These are phyloP conservation scores for Saitozyma podzolica DNA, from an alignment of 768 basidiomycete species.

Conservation along the genomic window DNA sequence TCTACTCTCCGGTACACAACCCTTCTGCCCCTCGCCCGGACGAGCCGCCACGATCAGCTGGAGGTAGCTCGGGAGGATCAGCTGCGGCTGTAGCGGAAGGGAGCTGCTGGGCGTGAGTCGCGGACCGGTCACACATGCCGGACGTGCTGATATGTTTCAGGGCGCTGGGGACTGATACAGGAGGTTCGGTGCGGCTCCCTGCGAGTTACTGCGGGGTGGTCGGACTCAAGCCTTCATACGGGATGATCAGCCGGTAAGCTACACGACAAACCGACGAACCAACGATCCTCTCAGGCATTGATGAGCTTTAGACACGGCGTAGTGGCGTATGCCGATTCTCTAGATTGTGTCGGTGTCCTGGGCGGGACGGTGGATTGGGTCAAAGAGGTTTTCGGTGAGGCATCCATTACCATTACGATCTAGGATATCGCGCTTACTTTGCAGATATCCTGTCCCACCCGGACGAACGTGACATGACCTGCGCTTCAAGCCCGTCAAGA, in stretches of 20 bases:
- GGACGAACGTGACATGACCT: conserved; percentile 75
- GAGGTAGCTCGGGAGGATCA: conserved; percentile 92
- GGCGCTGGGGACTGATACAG: conserved; percentile 90
- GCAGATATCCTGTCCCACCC: conserved; percentile 59
- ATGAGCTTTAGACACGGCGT: conserved; percentile 70
- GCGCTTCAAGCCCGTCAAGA: conserved; percentile 56
- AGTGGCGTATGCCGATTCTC: conserved; percentile 87
- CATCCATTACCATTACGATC: neutral
- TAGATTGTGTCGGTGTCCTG: conserved; percentile 90
- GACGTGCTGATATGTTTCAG: conserved; percentile 55
- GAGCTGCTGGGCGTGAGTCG: conserved; percentile 75
- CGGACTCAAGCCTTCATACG: conserved; percentile 93
- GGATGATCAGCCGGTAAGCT: conserved; percentile 75
- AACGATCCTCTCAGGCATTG: neutral
- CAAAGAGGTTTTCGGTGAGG: conserved; percentile 66
- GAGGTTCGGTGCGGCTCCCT: conserved; percentile 88
- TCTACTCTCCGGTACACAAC: conserved; percentile 77
- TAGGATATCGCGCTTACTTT: neutral
- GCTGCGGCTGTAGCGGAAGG: conserved; percentile 87
- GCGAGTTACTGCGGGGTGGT: conserved; percentile 91
- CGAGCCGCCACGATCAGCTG: conserved; percentile 65
- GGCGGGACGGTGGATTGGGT: conserved; percentile 60
- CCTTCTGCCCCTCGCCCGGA: conserved; percentile 57
- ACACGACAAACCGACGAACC: conserved; percentile 11
- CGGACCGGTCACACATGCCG: neutral